Evolutionary conservation across 2,329 filamentous ascomycete genomes (phyloP).

Genomic region (Pseudogymnoascus verrucosus): DNA sequence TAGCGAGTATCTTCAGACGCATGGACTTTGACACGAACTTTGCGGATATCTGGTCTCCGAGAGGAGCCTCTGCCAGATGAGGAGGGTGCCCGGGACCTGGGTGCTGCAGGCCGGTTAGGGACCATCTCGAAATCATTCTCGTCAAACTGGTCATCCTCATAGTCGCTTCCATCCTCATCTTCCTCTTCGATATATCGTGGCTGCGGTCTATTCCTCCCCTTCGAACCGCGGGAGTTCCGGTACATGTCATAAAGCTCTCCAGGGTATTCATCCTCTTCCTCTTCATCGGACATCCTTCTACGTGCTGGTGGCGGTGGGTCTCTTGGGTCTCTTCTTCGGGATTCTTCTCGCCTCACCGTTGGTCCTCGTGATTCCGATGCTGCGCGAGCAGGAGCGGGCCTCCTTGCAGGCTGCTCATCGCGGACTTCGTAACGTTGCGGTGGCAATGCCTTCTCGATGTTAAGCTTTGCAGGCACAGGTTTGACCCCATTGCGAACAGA

Average conservation of each 20-base stretch:
- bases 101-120: slow-evolving; percentile 41
- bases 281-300: slow-evolving; percentile 24
- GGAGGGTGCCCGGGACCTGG: slow-evolving; percentile 32
- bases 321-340: slow-evolving; percentile 22
- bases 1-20: slow-evolving; percentile 76
- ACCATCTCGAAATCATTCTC: slow-evolving; percentile 77
- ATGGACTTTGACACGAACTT: slow-evolving; percentile 89
- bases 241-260: slow-evolving; percentile 60
- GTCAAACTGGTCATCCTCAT: slow-evolving; percentile 62
- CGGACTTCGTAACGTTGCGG: slow-evolving; percentile 33
- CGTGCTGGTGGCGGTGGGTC: slow-evolving; percentile 20
- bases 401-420: slow-evolving; percentile 20
- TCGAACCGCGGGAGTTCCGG: slow-evolving; percentile 32
- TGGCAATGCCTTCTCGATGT: slow-evolving; percentile 48
- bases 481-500: slow-evolving; percentile 56
- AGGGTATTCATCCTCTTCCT: slow-evolving; percentile 53
- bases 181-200: slow-evolving; percentile 72
- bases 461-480: slow-evolving; percentile 54
- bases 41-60: slow-evolving; percentile 58
- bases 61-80: slow-evolving; percentile 44
- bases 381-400: slow-evolving; percentile 40
- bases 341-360: slow-evolving; percentile 23
- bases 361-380: slow-evolving; percentile 44
- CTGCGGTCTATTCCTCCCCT: slow-evolving; percentile 35
- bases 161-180: slow-evolving; percentile 65